Percentiles rank a stretch among this genome's conserved stretches.
These are phyloP conservation scores for Pseudoturritis turrita DNA, from an alignment of 345 rosid genomes.

Conservation along the genomic window DNA sequence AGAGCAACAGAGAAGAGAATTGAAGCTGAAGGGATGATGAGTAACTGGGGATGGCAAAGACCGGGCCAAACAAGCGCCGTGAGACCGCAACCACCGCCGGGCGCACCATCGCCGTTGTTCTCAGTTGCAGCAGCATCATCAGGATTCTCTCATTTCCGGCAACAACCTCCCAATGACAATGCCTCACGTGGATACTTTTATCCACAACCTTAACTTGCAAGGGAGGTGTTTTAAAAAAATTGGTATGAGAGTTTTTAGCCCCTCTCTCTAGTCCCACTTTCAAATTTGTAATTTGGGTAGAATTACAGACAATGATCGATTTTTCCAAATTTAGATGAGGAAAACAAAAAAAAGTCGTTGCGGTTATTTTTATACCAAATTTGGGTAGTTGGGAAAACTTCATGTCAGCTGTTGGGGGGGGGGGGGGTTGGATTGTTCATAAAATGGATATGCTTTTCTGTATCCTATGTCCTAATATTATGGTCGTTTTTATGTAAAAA, in stretches of 20 bases:
- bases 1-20: constrained; percentile 23
- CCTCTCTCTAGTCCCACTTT: neutral
- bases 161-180: constrained; percentile 27
- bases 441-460: neutral
- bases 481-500: neutral
- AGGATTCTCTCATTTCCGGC: constrained; percentile 40
- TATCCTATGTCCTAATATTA: neutral
- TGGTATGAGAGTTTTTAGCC: neutral
- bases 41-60: constrained; percentile 37
- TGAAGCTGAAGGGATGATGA: constrained; percentile 25
- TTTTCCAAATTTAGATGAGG: neutral
- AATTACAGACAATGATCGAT: neutral
- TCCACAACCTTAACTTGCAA: constrained; percentile 26
- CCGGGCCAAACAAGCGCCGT: constrained; percentile 17
- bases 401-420: too few species aligned
- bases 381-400: neutral
- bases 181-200: constrained; percentile 22
- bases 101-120: constrained; percentile 17
- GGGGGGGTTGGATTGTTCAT: neutral
- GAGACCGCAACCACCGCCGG: constrained; percentile 18
- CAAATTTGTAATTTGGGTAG: neutral
- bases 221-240: neutral
- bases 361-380: neutral
- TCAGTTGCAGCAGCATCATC: constrained; percentile 39
- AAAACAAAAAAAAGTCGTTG: neutral